These are phyloP conservation scores for Anthracocystis setariae DNA, from an alignment of 1,284 basidiomycete species.

Conservation along the genomic window DNA sequence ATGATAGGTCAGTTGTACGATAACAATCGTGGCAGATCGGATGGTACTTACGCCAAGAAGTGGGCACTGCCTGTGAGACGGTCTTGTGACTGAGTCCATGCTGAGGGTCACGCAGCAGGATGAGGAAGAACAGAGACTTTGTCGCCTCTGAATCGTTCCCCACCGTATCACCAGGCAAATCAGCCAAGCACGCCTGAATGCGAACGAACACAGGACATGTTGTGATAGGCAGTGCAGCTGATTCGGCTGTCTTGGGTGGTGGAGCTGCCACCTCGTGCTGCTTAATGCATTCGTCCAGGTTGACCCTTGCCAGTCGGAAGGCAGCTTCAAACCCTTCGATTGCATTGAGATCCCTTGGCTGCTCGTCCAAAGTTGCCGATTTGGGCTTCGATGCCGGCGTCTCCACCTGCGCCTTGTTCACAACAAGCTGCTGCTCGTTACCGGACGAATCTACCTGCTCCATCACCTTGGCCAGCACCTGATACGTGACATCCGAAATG, in stretches of 20 bases:
- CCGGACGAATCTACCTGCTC: constrained; percentile 59
- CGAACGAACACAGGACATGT: constrained; percentile 92
- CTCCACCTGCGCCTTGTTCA: constrained; percentile 55
- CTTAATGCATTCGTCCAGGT: constrained; percentile 77
- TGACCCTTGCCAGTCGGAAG: constrained; percentile 80
- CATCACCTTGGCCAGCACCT: constrained; percentile 61
- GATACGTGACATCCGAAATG: constrained; percentile 91
- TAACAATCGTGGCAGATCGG: neutral
- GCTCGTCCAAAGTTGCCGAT: constrained; percentile 7
- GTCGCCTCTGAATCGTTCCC: constrained; percentile 1
- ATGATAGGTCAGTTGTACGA: no score
- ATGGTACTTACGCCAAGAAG: constrained; percentile 58
- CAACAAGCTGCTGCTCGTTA: constrained; percentile 57
- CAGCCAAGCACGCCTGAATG: constrained; percentile 76
- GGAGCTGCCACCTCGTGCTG: constrained; percentile 73
- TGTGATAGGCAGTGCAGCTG: constrained; percentile 75
- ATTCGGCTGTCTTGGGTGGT: constrained; percentile 5
- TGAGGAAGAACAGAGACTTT: constrained; percentile 55
- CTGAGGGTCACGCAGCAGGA: constrained; percentile 60
- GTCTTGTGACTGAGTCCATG: constrained; percentile 61
- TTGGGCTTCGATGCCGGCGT: constrained; percentile 38
- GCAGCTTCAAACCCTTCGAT: constrained; percentile 86
- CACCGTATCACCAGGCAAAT: constrained; percentile 33
- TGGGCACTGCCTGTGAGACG: constrained; percentile 59
- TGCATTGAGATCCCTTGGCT: constrained; percentile 77